Conservation (phyloP, 257 asterid genomes). For the Vinca minor region DNA sequence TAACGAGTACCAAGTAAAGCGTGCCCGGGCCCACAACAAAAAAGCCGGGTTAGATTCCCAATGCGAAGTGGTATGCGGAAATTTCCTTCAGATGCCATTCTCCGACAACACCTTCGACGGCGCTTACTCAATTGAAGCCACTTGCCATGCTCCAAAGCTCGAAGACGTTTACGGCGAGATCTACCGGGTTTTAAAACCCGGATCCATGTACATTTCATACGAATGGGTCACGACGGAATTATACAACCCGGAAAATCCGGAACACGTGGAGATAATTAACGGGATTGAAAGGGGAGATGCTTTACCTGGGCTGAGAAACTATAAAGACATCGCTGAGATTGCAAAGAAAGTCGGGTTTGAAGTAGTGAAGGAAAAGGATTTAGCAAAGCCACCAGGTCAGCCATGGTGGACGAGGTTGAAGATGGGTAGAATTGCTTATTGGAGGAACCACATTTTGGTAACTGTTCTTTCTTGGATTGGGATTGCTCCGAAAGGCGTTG, state of each 20-base stretch:
- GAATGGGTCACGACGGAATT: slow-evolving; percentile 85
- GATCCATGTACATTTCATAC: slow-evolving; percentile 54
- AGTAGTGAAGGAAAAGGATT: slow-evolving; percentile 54
- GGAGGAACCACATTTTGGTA: slow-evolving; percentile 72
- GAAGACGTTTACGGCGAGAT: slow-evolving; percentile 70
- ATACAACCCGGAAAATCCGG: slow-evolving; percentile 33
- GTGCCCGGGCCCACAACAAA: slow-evolving; percentile 60
- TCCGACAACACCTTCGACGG: slow-evolving; percentile 52
- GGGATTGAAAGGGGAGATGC: slow-evolving; percentile 32
- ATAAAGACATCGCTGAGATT: slow-evolving; percentile 21
- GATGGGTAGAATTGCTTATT: slow-evolving; percentile 71
- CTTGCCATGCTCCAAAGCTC: slow-evolving; percentile 72
- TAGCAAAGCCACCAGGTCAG: slow-evolving; percentile 57
- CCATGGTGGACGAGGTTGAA: slow-evolving; percentile 86
- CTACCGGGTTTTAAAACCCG: slow-evolving; percentile 67
- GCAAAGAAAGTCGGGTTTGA: slow-evolving; percentile 37
- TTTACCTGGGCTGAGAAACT: slow-evolving; percentile 25
- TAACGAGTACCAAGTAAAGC: slow-evolving; percentile 66
- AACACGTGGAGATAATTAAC: slow-evolving; percentile 23
- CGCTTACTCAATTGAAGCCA: slow-evolving; percentile 72
- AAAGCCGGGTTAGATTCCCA: slow-evolving; percentile 56
- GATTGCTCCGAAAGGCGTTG: slow-evolving; percentile 55
- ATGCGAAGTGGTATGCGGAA: slow-evolving; percentile 72
- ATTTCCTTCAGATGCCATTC: slow-evolving; percentile 77
- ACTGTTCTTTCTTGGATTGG: slow-evolving; percentile 51